Percentiles rank a stretch among this genome's conserved stretches.
phyloP scores from a whole-genome alignment of 768 basidiomycete species.

The Coprinopsis cinerea region DNA sequence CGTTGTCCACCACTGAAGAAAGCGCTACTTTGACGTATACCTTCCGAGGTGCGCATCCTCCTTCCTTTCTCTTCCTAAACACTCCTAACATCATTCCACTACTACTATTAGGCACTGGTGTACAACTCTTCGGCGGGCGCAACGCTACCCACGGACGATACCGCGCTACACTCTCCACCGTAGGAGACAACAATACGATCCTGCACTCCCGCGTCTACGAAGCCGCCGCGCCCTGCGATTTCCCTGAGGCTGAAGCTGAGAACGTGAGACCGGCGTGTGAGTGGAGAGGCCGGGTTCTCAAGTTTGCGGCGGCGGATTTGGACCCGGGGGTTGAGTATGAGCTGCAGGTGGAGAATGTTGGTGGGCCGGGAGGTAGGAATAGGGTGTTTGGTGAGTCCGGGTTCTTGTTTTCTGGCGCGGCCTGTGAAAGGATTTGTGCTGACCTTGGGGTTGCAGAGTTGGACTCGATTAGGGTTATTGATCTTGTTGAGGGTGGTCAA shows the following conservation, averaged over 20 bases:
- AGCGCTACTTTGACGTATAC: not conserved
- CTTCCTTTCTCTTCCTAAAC: not conserved
- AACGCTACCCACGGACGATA: constrained; percentile 9
- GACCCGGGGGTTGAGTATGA: constrained; percentile 3
- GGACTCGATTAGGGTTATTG: constrained; percentile 1
- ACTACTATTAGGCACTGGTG: not conserved
- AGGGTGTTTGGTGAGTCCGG: not conserved
- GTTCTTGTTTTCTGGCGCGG: not conserved
- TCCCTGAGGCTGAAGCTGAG: not conserved
- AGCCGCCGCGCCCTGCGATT: not conserved
- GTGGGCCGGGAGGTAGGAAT: not conserved
- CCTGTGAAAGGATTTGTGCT: not conserved
- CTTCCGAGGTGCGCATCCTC: constrained; percentile 1
- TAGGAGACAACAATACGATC: no score
- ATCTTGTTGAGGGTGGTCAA: not conserved
- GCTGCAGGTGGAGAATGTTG: constrained; percentile 5
- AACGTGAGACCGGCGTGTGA: constrained; percentile 1
- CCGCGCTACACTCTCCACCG: constrained; percentile 2
- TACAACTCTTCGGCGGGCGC: constrained; percentile 8
- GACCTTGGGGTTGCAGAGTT: not conserved
- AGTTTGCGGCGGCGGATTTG: constrained; percentile 5
- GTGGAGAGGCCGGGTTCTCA: constrained; percentile 8
- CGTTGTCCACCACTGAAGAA: constrained; percentile 2
- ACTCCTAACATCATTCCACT: not conserved
- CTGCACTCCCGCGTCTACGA: not conserved